phyloP scores from a whole-genome alignment of 2,329 filamentous ascomycete genomes.

The Fusarium temperatum region DNA sequence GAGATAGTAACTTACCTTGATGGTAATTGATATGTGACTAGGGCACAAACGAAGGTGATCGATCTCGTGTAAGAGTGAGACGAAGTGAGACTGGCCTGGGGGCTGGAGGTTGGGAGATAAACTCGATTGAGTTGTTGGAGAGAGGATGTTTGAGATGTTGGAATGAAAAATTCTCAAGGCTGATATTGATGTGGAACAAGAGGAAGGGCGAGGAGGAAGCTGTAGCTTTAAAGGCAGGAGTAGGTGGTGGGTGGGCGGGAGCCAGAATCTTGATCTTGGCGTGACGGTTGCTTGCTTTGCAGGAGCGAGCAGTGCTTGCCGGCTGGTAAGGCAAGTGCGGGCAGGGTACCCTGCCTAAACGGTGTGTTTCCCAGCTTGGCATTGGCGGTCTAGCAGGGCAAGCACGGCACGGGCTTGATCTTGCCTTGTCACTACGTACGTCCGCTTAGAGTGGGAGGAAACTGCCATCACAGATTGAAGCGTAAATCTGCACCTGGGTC shows the following conservation, averaged over 20 bases:
- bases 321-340: slow-evolving; percentile 22
- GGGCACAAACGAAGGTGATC: slow-evolving; percentile 33
- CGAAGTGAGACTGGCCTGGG: slow-evolving; percentile 25
- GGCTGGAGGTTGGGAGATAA: slow-evolving; percentile 4
- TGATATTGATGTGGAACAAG: slow-evolving; percentile 32
- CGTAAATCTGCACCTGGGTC: slow-evolving; percentile 13
- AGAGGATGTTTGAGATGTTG: slow-evolving; percentile 38
- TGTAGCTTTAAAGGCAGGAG: slow-evolving; percentile 39
- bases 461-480: slow-evolving; percentile 25
- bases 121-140: slow-evolving; percentile 25
- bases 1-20: slow-evolving; percentile 17
- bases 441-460: slow-evolving; percentile 12
- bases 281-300: slow-evolving; percentile 31
- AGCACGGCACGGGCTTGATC: slow-evolving; percentile 19
- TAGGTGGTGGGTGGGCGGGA: slow-evolving; percentile 15
- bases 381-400: slow-evolving; percentile 36
- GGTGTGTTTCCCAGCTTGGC: slow-evolving; percentile 17
- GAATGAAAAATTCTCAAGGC: slow-evolving; percentile 29
- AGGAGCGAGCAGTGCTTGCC: slow-evolving; percentile 23
- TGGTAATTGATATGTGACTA: slow-evolving; percentile 32
- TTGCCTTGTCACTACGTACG: slow-evolving; percentile 1
- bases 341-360: slow-evolving; percentile 20
- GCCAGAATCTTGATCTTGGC: slow-evolving; percentile 33
- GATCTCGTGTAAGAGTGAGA: slow-evolving; percentile 32
- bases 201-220: slow-evolving; percentile 35